Conservation (phyloP, 257 asterid genomes). For the Nicotiana knightiana region DNA sequence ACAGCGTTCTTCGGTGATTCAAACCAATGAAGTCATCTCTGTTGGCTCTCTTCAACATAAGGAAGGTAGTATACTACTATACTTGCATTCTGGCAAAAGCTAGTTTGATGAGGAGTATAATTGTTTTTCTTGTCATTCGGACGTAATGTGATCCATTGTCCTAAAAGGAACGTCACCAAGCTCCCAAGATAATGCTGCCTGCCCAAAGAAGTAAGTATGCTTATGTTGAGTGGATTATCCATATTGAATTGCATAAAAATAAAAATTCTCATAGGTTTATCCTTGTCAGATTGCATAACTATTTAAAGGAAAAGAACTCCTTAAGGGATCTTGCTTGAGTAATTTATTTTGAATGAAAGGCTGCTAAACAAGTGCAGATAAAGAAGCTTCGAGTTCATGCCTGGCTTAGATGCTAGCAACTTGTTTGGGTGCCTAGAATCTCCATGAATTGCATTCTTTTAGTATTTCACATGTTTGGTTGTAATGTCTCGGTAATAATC, state of each 20-base stretch:
- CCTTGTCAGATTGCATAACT: slow-evolving; percentile 5
- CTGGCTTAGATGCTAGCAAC: not conserved
- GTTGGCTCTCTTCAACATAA: slow-evolving; percentile 29
- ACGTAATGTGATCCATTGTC: slow-evolving; percentile 20
- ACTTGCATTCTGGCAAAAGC: slow-evolving; percentile 12
- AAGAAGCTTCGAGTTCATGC: not conserved
- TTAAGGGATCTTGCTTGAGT: not conserved
- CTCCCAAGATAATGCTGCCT: slow-evolving; percentile 32
- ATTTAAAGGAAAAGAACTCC: not conserved
- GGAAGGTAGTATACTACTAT: slow-evolving; percentile 24
- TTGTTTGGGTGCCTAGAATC: not conserved
- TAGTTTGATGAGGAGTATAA: slow-evolving; percentile 14
- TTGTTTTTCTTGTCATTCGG: slow-evolving; percentile 9
- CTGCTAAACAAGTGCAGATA: not conserved
- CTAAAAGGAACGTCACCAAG: slow-evolving; percentile 43
- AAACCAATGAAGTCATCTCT: slow-evolving; percentile 20
- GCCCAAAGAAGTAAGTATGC: slow-evolving; percentile 47
- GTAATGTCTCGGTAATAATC: not conserved
- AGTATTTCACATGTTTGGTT: not conserved
- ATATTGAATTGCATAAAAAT: not conserved
- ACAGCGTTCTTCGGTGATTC: slow-evolving; percentile 30
- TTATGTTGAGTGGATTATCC: not conserved
- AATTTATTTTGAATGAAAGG: not conserved
- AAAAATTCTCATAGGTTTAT: not conserved
- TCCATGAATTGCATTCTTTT: not conserved